Evolutionary conservation across 164 flowering plant genomes (phyloP).

Genomic region (Nymphaea colorata): DNA sequence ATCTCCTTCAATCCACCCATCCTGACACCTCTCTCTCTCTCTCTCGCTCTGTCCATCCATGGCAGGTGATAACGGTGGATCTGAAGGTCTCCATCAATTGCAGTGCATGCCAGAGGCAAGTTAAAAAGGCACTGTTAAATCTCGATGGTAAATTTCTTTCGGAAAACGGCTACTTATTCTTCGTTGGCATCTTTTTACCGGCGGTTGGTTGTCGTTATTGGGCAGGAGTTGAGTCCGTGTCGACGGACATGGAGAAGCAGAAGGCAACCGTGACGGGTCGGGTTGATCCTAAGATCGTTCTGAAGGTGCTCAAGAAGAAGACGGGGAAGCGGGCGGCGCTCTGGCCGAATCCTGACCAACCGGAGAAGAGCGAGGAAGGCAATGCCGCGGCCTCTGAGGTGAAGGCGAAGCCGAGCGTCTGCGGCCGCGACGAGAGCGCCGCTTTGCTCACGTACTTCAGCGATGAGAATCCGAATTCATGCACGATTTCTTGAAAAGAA

Average conservation of each 20-base stretch:
- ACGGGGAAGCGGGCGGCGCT: conserved; percentile 56
- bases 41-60: not conserved
- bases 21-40: not conserved
- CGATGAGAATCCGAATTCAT: conserved; percentile 75
- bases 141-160: conserved; percentile 29
- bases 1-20: not conserved
- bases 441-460: conserved; percentile 34
- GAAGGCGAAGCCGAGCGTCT: not conserved
- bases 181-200: not conserved
- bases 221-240: conserved; percentile 54
- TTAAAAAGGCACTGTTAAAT: conserved; percentile 42
- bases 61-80: conserved; percentile 30
- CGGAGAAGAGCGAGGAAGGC: conserved; percentile 1
- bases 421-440: conserved; percentile 10
- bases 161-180: not conserved
- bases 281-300: conserved; percentile 36
- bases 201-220: not conserved
- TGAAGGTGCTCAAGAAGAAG: conserved; percentile 58
- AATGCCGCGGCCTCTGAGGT: not conserved
- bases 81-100: conserved; percentile 58
- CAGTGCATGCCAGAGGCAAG: conserved; percentile 56
- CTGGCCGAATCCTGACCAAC: not conserved
- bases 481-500: conserved; percentile 33
- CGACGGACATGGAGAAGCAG: conserved; percentile 48
- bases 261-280: conserved; percentile 35